Conservation (phyloP, 345 rosid species). For the Excoecaria agallocha region DNA sequence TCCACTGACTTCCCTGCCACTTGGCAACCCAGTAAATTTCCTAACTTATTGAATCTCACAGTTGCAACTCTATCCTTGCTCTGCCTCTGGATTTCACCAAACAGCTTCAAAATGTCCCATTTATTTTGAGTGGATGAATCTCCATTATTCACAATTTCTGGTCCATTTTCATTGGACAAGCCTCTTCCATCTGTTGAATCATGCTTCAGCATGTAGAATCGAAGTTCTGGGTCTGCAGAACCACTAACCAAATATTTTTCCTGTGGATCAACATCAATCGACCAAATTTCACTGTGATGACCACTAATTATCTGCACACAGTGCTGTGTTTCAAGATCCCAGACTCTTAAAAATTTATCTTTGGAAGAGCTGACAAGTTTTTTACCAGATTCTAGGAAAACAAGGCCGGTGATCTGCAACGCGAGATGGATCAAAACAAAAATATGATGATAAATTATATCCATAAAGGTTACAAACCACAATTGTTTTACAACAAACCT, state of each 20-base stretch:
- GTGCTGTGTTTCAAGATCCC: constrained; percentile 98
- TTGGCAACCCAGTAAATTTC: constrained; percentile 86
- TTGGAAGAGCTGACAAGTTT: constrained; percentile 89
- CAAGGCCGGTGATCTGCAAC: constrained; percentile 83
- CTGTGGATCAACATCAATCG: constrained; percentile 75
- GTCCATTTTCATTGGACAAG: constrained; percentile 28
- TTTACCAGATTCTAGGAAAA: constrained; percentile 79
- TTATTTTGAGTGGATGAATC: constrained; percentile 46
- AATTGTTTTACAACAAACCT: constrained; percentile 41
- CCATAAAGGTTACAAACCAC: not conserved
- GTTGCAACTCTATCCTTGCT: constrained; percentile 79
- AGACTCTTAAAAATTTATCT: constrained; percentile 91
- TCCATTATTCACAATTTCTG: constrained; percentile 31
- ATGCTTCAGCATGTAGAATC: constrained; percentile 63
- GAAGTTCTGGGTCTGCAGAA: constrained; percentile 83
- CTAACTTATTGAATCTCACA: constrained; percentile 68
- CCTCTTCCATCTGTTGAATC: constrained; percentile 31
- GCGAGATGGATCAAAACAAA: not conserved
- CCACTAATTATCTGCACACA: constrained; percentile 92
- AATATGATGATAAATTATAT: not conserved
- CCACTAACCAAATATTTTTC: constrained; percentile 83
- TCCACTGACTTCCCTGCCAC: constrained; percentile 84
- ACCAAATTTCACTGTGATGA: constrained; percentile 97
- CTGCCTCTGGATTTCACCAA: constrained; percentile 87
- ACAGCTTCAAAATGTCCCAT: constrained; percentile 67